A percentile compares a stretch with the other conserved stretches of the same genome.
Evolutionary conservation across 345 rosid species (phyloP).

Genomic region (Gossypium longicalyx): DNA sequence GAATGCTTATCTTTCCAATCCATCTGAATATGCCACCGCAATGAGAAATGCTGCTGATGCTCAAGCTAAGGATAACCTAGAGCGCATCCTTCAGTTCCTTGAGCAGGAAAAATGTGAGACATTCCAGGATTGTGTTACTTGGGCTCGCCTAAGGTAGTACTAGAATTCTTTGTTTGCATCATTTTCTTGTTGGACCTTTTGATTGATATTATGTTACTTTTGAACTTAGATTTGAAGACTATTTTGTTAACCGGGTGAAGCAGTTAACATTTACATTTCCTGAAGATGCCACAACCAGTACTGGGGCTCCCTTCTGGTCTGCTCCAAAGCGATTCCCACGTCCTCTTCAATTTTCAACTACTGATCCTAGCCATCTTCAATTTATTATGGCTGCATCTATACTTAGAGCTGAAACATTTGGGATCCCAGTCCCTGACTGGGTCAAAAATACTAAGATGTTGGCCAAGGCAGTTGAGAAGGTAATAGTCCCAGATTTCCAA

Average conservation of each 20-base stretch:
- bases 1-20: conserved; percentile 3
- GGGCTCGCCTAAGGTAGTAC: conserved; percentile 11
- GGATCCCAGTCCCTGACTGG: conserved; percentile 9
- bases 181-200: neutral
- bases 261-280: conserved; percentile 12
- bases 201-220: neutral
- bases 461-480: conserved; percentile 5
- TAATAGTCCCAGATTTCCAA: conserved; percentile 1
- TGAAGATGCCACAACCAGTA: conserved; percentile 7
- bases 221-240: conserved; percentile 7
- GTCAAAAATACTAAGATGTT: conserved; percentile 6
- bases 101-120: conserved; percentile 2
- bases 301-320: conserved; percentile 14
- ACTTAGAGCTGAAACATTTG: conserved; percentile 10
- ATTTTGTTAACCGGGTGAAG: conserved; percentile 13
- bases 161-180: neutral
- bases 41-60: neutral
- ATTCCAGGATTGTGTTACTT: conserved; percentile 2
- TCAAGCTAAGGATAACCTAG: conserved; percentile 11
- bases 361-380: conserved; percentile 6
- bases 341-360: conserved; percentile 3
- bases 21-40: neutral
- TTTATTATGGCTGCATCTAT: conserved; percentile 1
- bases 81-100: conserved; percentile 3
- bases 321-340: conserved; percentile 12